These are phyloP conservation scores for Ascocoryne sarcoides DNA, from an alignment of 2,329 filamentous ascomycete genomes.

Conservation along the genomic window DNA sequence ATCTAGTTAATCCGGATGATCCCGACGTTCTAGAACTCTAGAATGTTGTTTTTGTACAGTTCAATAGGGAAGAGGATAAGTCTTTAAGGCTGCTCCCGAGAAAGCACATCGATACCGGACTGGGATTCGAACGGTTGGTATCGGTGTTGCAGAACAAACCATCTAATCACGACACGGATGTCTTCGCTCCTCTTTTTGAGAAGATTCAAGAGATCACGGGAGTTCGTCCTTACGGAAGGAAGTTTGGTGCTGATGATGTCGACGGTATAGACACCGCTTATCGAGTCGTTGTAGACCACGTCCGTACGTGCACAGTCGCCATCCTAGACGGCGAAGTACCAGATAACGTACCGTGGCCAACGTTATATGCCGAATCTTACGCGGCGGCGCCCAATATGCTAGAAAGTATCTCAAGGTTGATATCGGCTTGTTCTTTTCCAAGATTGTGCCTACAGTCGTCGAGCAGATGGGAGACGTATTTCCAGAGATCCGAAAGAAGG, in stretches of 20 bases:
- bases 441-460: slow-evolving; percentile 81
- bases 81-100: slow-evolving; percentile 78
- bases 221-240: slow-evolving; percentile 74
- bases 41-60: slow-evolving; percentile 99
- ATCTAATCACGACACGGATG: slow-evolving; percentile 96
- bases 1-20: slow-evolving; percentile 90
- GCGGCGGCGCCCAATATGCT: slow-evolving; percentile 85
- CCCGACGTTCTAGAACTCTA: slow-evolving; percentile 96
- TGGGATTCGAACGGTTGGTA: slow-evolving; percentile 92
- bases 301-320: slow-evolving; percentile 81
- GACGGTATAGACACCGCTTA: slow-evolving; percentile 98
- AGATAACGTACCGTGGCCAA: slow-evolving; percentile 95
- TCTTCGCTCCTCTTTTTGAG: slow-evolving; percentile 84
- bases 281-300: slow-evolving; percentile 89
- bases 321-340: slow-evolving; percentile 89
- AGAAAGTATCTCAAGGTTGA: slow-evolving; percentile 92
- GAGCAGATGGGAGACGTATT: slow-evolving; percentile 92
- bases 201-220: slow-evolving; percentile 80
- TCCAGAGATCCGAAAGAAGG: slow-evolving; percentile 82
- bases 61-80: slow-evolving; percentile 82
- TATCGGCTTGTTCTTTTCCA: slow-evolving; percentile 91
- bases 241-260: slow-evolving; percentile 80
- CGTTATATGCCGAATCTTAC: slow-evolving; percentile 84
- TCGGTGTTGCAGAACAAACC: slow-evolving; percentile 82
- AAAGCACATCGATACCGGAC: slow-evolving; percentile 93